Conservation (phyloP, 2,329 filamentous ascomycete species). For the Diaporthe ilicicola region DNA sequence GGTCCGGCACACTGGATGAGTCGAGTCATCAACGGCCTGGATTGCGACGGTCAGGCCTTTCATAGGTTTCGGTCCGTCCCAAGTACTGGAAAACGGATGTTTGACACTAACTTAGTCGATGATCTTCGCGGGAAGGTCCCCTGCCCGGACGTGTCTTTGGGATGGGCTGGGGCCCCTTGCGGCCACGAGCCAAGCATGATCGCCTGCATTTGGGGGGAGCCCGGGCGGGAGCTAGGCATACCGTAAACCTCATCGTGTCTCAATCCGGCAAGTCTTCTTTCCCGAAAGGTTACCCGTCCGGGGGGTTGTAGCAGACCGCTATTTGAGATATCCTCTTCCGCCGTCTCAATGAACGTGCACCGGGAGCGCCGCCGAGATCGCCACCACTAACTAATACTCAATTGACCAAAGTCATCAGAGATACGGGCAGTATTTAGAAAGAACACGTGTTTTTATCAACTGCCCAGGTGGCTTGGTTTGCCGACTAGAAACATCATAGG, state of each 20-base stretch:
- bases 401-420: background rate
- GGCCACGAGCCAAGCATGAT: background rate
- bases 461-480: too few relatives aligned
- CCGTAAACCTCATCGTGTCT: background rate
- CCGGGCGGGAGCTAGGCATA: constrained; percentile 1
- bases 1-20: background rate
- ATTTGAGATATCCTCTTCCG: background rate
- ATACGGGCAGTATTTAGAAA: too few relatives aligned
- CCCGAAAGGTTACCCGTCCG: background rate
- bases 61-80: constrained; percentile 7
- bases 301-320: background rate
- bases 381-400: background rate
- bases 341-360: background rate
- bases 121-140: background rate
- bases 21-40: background rate
- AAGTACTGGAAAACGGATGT: background rate
- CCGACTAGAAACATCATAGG: too few relatives aligned
- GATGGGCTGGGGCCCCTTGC: background rate
- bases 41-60: background rate
- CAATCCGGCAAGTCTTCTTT: background rate
- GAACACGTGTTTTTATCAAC: too few relatives aligned
- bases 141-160: background rate
- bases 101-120: constrained; percentile 11
- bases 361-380: background rate
- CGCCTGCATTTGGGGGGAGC: background rate